Conservation (phyloP, 2,329 filamentous ascomycete genomes). For the Curvularia sp. region DNA sequence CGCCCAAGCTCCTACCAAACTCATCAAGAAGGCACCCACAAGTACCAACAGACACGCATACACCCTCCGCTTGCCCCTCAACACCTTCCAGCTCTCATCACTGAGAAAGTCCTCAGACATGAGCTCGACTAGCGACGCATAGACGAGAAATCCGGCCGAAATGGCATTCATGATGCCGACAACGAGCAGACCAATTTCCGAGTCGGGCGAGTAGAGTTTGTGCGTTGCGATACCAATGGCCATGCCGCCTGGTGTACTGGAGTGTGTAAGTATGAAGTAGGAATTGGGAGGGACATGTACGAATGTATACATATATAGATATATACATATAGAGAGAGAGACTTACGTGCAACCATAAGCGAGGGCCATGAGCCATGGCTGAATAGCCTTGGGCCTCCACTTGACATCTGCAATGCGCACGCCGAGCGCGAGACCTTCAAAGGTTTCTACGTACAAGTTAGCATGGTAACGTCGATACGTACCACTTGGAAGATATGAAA, state of each 20-base stretch:
- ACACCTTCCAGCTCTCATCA: conserved; percentile 73
- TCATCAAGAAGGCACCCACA: conserved; percentile 72
- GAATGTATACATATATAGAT: not conserved
- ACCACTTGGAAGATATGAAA: conserved; percentile 6
- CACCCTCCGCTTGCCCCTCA: conserved; percentile 68
- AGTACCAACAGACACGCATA: conserved; percentile 70
- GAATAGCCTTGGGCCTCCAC: conserved; percentile 37
- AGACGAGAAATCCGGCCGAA: conserved; percentile 78
- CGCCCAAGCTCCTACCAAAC: conserved; percentile 75
- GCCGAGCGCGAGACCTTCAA: conserved; percentile 85
- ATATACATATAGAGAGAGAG: not conserved
- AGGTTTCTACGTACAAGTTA: conserved; percentile 64
- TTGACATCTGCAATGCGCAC: conserved; percentile 83
- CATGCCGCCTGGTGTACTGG: conserved; percentile 76
- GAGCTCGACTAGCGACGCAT: conserved; percentile 83
- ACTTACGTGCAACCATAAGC: conserved; percentile 67
- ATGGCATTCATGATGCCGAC: conserved; percentile 90
- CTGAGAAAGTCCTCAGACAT: conserved; percentile 83
- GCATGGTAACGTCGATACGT: not conserved
- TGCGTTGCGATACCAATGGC: conserved; percentile 81
- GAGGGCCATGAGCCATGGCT: conserved; percentile 75
- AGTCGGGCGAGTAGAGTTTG: conserved; percentile 79
- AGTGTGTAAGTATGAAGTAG: not conserved
- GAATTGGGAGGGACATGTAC: conserved; percentile 10
- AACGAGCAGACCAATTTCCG: conserved; percentile 76